Percentiles rank a stretch among this genome's conserved stretches.
phyloP scores from a whole-genome alignment of 2,329 filamentous ascomycete species.

The Penicillium italicum region DNA sequence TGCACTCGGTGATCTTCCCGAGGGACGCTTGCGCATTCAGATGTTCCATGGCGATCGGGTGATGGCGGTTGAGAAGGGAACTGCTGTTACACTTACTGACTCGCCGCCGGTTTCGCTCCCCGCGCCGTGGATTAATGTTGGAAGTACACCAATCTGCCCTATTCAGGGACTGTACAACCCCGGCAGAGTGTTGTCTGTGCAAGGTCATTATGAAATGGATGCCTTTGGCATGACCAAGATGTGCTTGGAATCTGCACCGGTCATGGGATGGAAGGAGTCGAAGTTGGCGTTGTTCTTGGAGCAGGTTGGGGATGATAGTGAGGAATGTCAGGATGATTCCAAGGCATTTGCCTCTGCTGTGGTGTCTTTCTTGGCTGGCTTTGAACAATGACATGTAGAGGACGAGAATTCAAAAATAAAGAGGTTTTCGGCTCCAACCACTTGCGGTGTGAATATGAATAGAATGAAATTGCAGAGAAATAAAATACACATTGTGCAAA shows the following conservation, averaged over 20 bases:
- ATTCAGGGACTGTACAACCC: slow-evolving; percentile 26
- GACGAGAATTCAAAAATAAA: not conserved
- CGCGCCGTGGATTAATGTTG: slow-evolving; percentile 25
- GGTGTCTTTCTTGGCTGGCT: slow-evolving; percentile 21
- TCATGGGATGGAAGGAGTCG: slow-evolving; percentile 24
- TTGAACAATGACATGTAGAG: slow-evolving; percentile 14
- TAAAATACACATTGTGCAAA: not conserved
- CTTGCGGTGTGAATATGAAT: not conserved
- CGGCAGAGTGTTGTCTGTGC: slow-evolving; percentile 21
- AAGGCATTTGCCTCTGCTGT: slow-evolving; percentile 26
- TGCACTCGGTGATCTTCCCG: slow-evolving; percentile 14
- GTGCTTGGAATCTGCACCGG: slow-evolving; percentile 22
- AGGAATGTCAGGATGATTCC: slow-evolving; percentile 20
- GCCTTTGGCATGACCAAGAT: slow-evolving; percentile 24
- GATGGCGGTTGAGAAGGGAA: slow-evolving; percentile 24
- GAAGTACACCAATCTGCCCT: slow-evolving; percentile 24
- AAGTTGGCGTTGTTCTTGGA: slow-evolving; percentile 24
- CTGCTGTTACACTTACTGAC: slow-evolving; percentile 14
- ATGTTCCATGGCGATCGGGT: slow-evolving; percentile 27
- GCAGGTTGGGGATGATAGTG: slow-evolving; percentile 21
- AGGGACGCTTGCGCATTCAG: slow-evolving; percentile 21
- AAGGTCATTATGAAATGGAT: slow-evolving; percentile 28
- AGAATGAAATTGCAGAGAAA: not conserved
- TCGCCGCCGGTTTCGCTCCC: slow-evolving; percentile 22
- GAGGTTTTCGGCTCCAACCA: not conserved